Conservation (phyloP, 768 basidiomycete species). For the Trametes gibbosa region DNA sequence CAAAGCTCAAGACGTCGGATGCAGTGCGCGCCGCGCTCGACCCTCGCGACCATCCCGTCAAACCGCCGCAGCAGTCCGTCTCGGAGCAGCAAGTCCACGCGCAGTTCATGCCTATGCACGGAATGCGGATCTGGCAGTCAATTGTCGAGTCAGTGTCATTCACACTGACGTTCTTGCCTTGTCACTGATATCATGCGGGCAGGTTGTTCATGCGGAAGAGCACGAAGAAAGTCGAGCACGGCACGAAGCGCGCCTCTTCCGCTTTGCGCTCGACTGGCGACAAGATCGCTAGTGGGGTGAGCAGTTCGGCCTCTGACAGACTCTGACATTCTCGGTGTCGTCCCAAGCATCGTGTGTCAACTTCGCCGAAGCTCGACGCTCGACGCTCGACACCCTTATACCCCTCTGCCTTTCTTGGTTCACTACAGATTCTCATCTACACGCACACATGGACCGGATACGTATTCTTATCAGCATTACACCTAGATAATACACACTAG, state of each 20-base stretch:
- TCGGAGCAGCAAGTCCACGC: conserved; percentile 51
- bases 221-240: conserved; percentile 26
- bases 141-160: conserved; percentile 41
- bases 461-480: no score
- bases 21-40: conserved; percentile 49
- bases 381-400: neutral
- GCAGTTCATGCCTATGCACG: conserved; percentile 47
- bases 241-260: conserved; percentile 19
- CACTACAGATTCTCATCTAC: no score
- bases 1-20: conserved; percentile 44
- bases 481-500: no score
- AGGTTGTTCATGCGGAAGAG: conserved; percentile 51
- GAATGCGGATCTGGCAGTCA: conserved; percentile 53
- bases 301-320: neutral
- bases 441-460: no score
- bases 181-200: neutral
- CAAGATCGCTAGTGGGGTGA: conserved; percentile 8
- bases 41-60: conserved; percentile 44
- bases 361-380: no score
- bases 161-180: neutral
- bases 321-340: neutral
- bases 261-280: conserved; percentile 17
- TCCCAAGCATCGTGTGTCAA: neutral
- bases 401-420: no score
- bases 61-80: conserved; percentile 50